Evolutionary conservation across 768 basidiomycete genomes (phyloP), one percentile per base, ranked within the genome.

Genomic region (Kwoniella sp.): DNA sequence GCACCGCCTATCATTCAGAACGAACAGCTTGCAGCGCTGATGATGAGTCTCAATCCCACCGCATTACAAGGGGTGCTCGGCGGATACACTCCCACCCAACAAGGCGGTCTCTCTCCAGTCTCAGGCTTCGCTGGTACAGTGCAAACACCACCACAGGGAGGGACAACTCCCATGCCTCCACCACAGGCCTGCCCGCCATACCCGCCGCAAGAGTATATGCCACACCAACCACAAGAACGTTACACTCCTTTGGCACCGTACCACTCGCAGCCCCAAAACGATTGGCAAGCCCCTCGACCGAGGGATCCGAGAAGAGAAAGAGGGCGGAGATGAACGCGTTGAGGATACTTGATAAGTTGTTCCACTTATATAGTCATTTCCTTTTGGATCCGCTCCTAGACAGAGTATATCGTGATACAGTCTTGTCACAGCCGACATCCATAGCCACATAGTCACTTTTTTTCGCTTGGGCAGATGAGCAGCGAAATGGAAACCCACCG

Each of bases 11-110:
- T 59, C 9, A 55, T 64, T 4, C 50, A 53, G 8, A 73, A 67
- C 53, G 68, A 69, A 5, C 55, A 73, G 41, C 53, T 76, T 15
- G 68, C 73, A 67, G 74, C 74, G 1, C 59, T 76, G 13, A 70
- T 76, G 71, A 64, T 68, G 13, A 72, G 59, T 52, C 61, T 76
- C 11, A 73, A 73, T 58, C 71, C 71, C 9, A 28, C 52, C 5
- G 51, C 66, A 4, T 23, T 73, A 20, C 65, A 66, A 26, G 31
- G 34, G 41, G 15, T 65, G 53, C 56, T 65, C 23, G 57, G 58
- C 17, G 64, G 58, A n/a, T 29, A 50, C 11, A 54, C 50, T n/a
- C 57, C 58, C 12, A 15, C 34, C 9, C 57, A 29, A 12, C 48
- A 31, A 15, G 63, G 55, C 8, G 63, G 56, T n/a, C 20, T 47